Conservation (phyloP, 2,329 filamentous ascomycete species). For the Trichoderma guizhouense region DNA sequence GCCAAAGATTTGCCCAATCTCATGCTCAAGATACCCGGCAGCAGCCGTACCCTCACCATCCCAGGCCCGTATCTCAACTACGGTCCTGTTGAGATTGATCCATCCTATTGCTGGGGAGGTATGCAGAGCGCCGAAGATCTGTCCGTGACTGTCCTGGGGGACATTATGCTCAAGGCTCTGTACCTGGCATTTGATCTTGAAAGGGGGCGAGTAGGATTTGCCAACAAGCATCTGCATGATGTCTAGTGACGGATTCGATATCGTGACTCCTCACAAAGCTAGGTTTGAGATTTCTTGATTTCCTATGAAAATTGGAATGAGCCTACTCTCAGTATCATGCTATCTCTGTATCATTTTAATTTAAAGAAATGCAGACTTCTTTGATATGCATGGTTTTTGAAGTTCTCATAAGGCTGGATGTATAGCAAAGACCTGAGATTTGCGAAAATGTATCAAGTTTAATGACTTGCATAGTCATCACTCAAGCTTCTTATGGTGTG, state of each 20-base stretch:
- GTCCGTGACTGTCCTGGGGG: constrained; percentile 66
- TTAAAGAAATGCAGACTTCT: neutral
- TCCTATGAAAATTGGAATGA: neutral
- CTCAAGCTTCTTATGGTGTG: neutral
- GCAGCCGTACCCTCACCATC: constrained; percentile 49
- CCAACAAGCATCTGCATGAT: constrained; percentile 39
- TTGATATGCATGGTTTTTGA: neutral
- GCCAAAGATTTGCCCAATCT: constrained; percentile 55
- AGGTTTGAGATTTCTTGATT: neutral
- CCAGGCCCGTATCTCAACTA: constrained; percentile 56
- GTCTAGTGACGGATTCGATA: neutral
- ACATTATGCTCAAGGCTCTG: constrained; percentile 74
- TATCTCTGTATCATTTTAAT: neutral
- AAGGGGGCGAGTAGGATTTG: constrained; percentile 40
- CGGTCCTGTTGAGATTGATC: constrained; percentile 45
- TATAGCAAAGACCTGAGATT: neutral
- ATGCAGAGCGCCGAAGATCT: constrained; percentile 57
- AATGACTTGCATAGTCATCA: neutral
- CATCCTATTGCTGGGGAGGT: constrained; percentile 67
- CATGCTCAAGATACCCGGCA: constrained; percentile 50
- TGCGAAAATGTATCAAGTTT: neutral
- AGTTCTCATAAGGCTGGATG: neutral
- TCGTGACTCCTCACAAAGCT: neutral
- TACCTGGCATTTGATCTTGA: constrained; percentile 68
- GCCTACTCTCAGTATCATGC: neutral